Evolutionary conservation across 2,329 filamentous ascomycete species (phyloP), one percentile per base, ranked within the genome.

Genomic region (Colletotrichum filicis): DNA sequence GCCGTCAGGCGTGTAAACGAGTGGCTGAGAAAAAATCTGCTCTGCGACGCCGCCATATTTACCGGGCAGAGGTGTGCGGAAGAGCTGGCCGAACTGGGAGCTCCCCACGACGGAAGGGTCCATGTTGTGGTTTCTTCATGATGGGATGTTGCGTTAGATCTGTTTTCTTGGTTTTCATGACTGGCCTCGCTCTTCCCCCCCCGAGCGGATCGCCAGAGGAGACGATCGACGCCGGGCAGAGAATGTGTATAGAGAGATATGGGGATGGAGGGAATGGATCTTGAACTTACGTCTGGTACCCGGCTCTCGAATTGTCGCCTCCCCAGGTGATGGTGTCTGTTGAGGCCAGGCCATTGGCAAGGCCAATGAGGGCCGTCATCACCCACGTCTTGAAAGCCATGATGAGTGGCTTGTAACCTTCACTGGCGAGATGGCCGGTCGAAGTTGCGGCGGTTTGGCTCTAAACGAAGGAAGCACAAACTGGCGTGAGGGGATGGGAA

Each of bases 311-410:
- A 77, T 89, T 89, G 76, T 89, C 88, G 73, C 89, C 89, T 75
- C 88, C 88, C 87, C 88, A 90, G 32, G 89, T 91, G 74, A 90
- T 90, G 69, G 88, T 89, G 73, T 90, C 87, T 1, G 87, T 88
- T n/a, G 78, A 79, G 8, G 77, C 85, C 16, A 86, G 79, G 59
- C 81, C 82, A 69, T 77, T 75, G 75, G 78, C 79, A 53, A 82
- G 75, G 75, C 80, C 78, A 55, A 78, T 74, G 66, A 85, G 75
- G 74, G 80, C 77, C 69, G 82, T 63, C 68, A 74, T 35, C 63
- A 74, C 62, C 71, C 68, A 74, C 57, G 67, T 52, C 30, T 62
- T 73, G 16, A 73, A 57, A 73, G 66, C 66, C 71, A 73, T 73
- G 52, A n/a, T 26, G 67, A 60, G 56, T 57, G 71, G 71, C 49